phyloP scores from a whole-genome alignment of 805 yeast genomes.

The Suhomyces vadensis region DNA sequence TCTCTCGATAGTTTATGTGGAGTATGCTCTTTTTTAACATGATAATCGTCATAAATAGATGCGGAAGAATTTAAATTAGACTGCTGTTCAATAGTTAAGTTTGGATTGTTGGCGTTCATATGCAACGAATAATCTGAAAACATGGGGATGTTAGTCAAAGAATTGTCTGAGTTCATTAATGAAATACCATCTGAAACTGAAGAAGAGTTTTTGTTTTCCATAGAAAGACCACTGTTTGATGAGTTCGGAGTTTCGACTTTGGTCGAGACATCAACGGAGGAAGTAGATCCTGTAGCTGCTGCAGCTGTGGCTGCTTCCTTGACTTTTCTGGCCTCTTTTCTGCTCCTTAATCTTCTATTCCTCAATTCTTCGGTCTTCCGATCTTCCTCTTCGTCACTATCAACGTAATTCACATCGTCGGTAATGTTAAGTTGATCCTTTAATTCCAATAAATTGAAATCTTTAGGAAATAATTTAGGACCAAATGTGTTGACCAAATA shows the following conservation, averaged over 20 bases:
- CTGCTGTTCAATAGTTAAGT: slow-evolving; percentile 23
- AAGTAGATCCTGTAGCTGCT: slow-evolving; percentile 1
- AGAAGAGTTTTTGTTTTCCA: slow-evolving; percentile 25
- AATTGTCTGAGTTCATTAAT: slow-evolving; percentile 59
- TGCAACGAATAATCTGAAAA: slow-evolving; percentile 52
- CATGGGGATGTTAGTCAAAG: slow-evolving; percentile 65
- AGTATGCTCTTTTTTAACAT: slow-evolving; percentile 10
- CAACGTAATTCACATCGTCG: slow-evolving; percentile 29
- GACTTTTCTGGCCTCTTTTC: slow-evolving; percentile 21
- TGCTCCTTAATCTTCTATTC: slow-evolving; percentile 39
- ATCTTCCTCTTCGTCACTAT: slow-evolving; percentile 54
- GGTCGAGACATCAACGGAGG: slow-evolving; percentile 3
- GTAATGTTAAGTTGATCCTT: slow-evolving; percentile 37
- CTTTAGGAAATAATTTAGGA: slow-evolving; percentile 77
- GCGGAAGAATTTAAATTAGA: slow-evolving; percentile 30
- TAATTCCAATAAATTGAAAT: slow-evolving; percentile 61
- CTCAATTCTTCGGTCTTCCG: slow-evolving; percentile 48
- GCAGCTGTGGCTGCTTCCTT: slow-evolving; percentile 11
- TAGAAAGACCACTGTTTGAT: slow-evolving; percentile 21
- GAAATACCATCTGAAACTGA: slow-evolving; percentile 63
- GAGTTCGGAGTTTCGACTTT: slow-evolving; percentile 12
- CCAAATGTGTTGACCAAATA: slow-evolving; percentile 79
- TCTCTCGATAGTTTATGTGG: slow-evolving; percentile 19
- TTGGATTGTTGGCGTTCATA: slow-evolving; percentile 26
- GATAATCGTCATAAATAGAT: slow-evolving; percentile 37